phyloP scores from a whole-genome alignment of 169 alveolate species.

The Eimeria zaria region DNA sequence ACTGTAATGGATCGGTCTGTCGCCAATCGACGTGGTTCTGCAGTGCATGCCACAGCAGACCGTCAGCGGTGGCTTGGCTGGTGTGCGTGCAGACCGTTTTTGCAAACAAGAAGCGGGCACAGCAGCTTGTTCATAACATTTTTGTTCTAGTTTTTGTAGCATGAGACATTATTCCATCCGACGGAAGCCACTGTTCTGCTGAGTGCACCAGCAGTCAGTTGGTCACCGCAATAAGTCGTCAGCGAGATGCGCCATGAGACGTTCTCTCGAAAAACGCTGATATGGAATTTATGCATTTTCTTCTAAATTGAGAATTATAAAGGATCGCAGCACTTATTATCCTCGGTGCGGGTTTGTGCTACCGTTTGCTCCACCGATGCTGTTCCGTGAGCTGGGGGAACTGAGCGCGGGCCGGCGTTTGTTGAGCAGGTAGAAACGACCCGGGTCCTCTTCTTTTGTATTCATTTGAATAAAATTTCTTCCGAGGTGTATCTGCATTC shows the following conservation, averaged over 20 bases:
- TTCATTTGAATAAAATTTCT: background rate
- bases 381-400: background rate
- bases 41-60: slow-evolving; percentile 34
- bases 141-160: background rate
- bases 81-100: background rate
- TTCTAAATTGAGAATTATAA: background rate
- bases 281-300: background rate
- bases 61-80: background rate
- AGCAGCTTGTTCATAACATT: background rate
- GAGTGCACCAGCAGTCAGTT: slow-evolving; percentile 8
- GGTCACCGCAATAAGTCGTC: background rate
- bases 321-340: background rate
- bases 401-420: background rate
- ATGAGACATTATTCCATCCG: background rate
- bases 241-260: background rate
- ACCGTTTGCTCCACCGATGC: slow-evolving; percentile 22
- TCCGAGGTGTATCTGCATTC: background rate
- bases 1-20: background rate
- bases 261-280: background rate
- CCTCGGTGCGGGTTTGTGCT: background rate
- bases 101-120: background rate
- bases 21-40: background rate
- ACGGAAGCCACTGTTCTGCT: background rate
- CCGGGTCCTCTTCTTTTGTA: background rate
- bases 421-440: background rate